A percentile compares a stretch with the other conserved stretches of the same genome.
These are phyloP conservation scores for Emericellopsis cladophorae DNA, from an alignment of 2,329 filamentous ascomycete genomes.

Conservation along the genomic window DNA sequence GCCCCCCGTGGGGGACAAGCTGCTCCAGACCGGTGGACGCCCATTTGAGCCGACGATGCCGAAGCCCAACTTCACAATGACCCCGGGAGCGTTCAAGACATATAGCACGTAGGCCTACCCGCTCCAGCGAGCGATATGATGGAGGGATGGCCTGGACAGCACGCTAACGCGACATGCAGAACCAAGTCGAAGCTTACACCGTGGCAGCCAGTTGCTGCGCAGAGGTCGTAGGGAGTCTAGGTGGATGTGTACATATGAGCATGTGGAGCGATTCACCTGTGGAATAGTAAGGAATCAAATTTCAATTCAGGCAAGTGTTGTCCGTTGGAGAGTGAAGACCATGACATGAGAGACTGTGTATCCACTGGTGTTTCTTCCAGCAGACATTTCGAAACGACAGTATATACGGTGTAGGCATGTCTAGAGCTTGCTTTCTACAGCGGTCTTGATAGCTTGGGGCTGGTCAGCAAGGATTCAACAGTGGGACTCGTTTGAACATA, in stretches of 20 bases:
- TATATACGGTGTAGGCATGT: neutral
- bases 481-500: slow-evolving; percentile 22
- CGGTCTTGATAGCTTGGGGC: slow-evolving; percentile 24
- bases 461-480: slow-evolving; percentile 9
- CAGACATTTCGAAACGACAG: neutral
- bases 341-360: slow-evolving; percentile 2
- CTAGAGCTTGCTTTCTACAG: slow-evolving; percentile 21
- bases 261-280: too few relatives aligned
- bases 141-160: neutral
- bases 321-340: too few relatives aligned
- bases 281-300: neutral
- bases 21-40: slow-evolving; percentile 54
- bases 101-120: slow-evolving; percentile 74
- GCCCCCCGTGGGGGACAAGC: slow-evolving; percentile 63
- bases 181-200: slow-evolving; percentile 38
- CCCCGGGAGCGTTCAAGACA: slow-evolving; percentile 72
- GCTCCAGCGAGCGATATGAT: neutral
- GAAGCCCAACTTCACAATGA: slow-evolving; percentile 62
- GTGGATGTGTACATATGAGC: slow-evolving; percentile 15
- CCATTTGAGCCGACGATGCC: slow-evolving; percentile 65
- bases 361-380: neutral
- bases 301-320: neutral
- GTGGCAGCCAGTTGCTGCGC: slow-evolving; percentile 35
- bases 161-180: slow-evolving; percentile 16
- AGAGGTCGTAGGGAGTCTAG: slow-evolving; percentile 12